Base-by-base conservation (phyloP, 352 stramenopile species). In the Globisporangium solare region DNA sequence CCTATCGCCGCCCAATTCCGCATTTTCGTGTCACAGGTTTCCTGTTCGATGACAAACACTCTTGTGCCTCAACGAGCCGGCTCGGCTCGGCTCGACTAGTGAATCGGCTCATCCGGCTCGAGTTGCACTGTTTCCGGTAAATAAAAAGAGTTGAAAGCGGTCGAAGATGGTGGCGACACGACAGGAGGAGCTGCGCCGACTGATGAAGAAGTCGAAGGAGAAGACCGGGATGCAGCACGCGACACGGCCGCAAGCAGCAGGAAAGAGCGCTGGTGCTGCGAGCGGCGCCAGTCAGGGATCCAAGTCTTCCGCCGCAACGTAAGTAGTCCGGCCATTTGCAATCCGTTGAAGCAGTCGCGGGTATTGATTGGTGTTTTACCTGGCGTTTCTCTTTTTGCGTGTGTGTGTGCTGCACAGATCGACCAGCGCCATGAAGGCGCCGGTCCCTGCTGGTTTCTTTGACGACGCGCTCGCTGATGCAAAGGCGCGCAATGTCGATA, bases 401-500 rank as follows among this genome's bases (percentile, higher is more conserved):
- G n/a, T n/a, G n/a, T n/a, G n/a, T n/a, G n/a, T 11, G n/a, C 17
- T 17, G 27, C 27, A 35, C 10, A 35, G 27, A 35, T 3, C 6
- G 27, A 39, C 0, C 31, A 11, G 10, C 27, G 15, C 15, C 17
- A 47, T 27, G 39, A 18, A 24, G 22, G 13, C 41, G 39, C 15
- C 53, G 24, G 54, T 83, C 8, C 75, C 75, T 13, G 63, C 56
- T 0, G 75, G 71, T 0, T 86, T 86, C 59, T 86, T 71, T 43
- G 75, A 86, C 47, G 72, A 85, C 58, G 61, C 64, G 46, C 32
- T 78, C n/a, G 68, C 73, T 6, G 68, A 83, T 51, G 72, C 67
- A n/a, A 81, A 81, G 31, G 74, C 65, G 6, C 64, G 68, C 40
- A 70, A 76, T 20, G 54, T 80, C 47, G 67, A 83, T 53, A 43